Base-by-base conservation (phyloP, 202 grass and related monocot species). In the Hordeum pubiflorum region DNA sequence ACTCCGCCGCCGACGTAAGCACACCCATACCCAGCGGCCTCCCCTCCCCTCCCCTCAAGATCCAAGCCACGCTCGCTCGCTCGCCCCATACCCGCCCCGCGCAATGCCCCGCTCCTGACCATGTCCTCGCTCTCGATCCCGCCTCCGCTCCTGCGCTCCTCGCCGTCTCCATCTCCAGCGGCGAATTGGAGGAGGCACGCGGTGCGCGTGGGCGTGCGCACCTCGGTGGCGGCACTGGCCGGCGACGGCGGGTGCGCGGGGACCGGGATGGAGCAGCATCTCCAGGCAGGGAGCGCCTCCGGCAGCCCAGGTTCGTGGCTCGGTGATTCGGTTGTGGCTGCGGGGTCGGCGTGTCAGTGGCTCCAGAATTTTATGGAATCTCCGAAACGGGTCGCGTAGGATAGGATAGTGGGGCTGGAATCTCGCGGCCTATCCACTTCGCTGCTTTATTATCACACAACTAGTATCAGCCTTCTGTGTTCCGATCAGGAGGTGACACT, bases 31-130 rank as follows among this genome's bases (percentile, higher is more conserved):
- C 34, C 5, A 10, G 20, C 10, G 10, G 3, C 12, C 60, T 15
- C 23, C 7, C 18, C 9, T 15, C 23, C 7, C 18, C 9, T 21
- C 11, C 40, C 15, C 58, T 63, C 39, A 23, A 59, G 55, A 84
- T 78, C 63, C 50, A 46, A 4, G 15, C 29, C 68, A 29, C 18
- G 79, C 2, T n/a, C 41, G 10, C 48, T 21, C 33, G 12, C n/a
- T 39, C 9, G 43, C 34, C 18, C 7, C 27, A n/a, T 17, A 14
- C 76, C 6, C 15, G 10, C 0, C 50, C 56, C 76, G 31, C 14
- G 64, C 78, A 75, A 85, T 89, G 87, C 77, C 65, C 78, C 58
- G 58, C 46, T 85, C 46, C 72, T 82, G 87, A 89, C 50, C 83
- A 89, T 89, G 87, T 39, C 38, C 72, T 66, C 82, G 50, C 73